Percentiles rank a stretch among this genome's conserved stretches.
phyloP scores from a whole-genome alignment of 441 rosid species.

The Aleurites moluccanus region DNA sequence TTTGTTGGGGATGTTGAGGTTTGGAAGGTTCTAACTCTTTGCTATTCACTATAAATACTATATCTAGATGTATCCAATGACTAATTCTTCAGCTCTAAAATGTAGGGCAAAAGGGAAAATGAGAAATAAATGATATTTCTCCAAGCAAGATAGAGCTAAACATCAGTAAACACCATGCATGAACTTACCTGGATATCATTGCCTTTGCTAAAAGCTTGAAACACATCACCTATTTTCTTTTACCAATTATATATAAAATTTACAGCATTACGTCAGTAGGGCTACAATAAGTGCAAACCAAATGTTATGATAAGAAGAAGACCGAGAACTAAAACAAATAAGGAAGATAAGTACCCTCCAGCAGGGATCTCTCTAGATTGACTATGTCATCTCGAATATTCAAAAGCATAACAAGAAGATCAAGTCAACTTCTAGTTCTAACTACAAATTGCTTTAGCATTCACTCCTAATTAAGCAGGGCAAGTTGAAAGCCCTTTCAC shows the following conservation, averaged over 20 bases:
- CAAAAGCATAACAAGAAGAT: not conserved
- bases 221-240: not conserved
- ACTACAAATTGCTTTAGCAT: conserved; percentile 1
- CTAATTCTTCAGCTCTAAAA: not conserved
- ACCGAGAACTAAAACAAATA: not conserved
- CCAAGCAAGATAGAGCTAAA: not conserved
- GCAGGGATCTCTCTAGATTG: not conserved
- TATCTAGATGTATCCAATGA: no score
- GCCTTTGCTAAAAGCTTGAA: not conserved
- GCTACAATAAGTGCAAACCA: not conserved
- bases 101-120: not conserved
- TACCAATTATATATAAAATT: not conserved
- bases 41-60: not conserved
- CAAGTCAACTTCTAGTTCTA: not conserved
- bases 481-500: conserved; percentile 73
- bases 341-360: not conserved
- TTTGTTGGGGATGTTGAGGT: not conserved
- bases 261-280: not conserved
- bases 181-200: not conserved
- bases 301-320: not conserved
- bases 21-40: not conserved
- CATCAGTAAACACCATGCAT: not conserved
- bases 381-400: not conserved
- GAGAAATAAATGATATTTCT: not conserved
- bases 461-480: not conserved